Percentiles rank a stretch among this genome's conserved stretches.
Conservation (phyloP, 2,329 filamentous ascomycete genomes). For the Capronia americana region DNA sequence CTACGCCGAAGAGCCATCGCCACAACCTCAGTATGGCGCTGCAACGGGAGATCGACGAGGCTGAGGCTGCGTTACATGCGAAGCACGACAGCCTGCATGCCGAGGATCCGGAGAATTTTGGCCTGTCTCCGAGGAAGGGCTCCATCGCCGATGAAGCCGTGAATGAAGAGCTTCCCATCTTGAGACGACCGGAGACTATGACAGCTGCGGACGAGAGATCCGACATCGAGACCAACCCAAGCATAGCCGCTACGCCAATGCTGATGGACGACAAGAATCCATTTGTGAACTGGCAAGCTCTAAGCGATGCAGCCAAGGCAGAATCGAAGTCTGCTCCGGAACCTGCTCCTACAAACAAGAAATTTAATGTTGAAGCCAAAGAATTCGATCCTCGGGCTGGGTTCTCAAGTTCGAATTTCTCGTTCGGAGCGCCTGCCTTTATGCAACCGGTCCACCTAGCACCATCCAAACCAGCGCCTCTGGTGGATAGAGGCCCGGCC, state of each 20-base stretch:
- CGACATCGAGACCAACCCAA: constrained; percentile 75
- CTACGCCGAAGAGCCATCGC: constrained; percentile 66
- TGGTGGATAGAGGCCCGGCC: constrained; percentile 10
- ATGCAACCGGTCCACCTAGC: constrained; percentile 26
- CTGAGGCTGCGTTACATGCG: constrained; percentile 64
- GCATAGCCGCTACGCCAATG: constrained; percentile 71
- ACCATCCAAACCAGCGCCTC: constrained; percentile 6
- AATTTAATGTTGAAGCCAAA: constrained; percentile 85
- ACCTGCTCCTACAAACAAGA: constrained; percentile 67
- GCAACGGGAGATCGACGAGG: constrained; percentile 83
- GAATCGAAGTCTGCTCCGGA: constrained; percentile 40
- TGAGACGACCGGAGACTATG: constrained; percentile 39
- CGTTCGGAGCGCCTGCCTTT: constrained; percentile 53
- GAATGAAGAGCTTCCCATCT: constrained; percentile 54
- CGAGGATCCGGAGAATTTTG: constrained; percentile 37
- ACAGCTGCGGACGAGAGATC: constrained; percentile 36
- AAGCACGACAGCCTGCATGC: constrained; percentile 39
- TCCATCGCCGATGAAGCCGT: constrained; percentile 40
- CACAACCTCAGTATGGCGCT: constrained; percentile 79
- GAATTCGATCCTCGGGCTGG: constrained; percentile 70
- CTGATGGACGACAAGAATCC: constrained; percentile 48
- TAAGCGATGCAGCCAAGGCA: constrained; percentile 35
- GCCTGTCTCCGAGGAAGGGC: constrained; percentile 40
- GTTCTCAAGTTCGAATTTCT: constrained; percentile 55
- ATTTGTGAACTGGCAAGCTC: constrained; percentile 35